These are phyloP conservation scores for Wickerhamiella galacta DNA, from an alignment of 805 yeast species.

Conservation along the genomic window DNA sequence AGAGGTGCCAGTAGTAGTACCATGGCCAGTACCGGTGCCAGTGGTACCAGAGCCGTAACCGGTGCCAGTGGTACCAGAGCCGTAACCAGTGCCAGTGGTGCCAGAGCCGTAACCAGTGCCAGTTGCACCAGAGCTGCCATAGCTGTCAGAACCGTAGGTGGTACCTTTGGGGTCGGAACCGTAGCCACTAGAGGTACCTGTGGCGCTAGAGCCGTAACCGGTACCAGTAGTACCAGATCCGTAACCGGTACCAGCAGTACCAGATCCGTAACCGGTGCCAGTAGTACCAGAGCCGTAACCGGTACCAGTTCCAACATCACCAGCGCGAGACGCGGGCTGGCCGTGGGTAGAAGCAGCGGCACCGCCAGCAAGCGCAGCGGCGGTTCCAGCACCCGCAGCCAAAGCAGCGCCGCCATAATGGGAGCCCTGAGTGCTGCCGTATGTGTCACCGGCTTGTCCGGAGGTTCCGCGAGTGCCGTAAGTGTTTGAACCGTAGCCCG, in stretches of 20 bases:
- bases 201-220: neutral
- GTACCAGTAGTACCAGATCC: neutral
- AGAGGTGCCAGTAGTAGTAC: neutral
- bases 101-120: neutral
- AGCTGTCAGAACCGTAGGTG: neutral
- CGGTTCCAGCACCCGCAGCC: no score
- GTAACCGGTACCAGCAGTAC: neutral
- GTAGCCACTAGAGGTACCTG: neutral
- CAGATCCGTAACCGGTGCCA: neutral
- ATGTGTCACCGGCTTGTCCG: neutral
- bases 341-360: neutral
- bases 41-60: neutral
- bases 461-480: neutral
- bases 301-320: neutral
- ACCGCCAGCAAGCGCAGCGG: neutral
- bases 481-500: neutral
- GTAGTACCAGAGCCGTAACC: neutral
- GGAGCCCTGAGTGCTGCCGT: neutral
- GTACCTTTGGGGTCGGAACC: neutral
- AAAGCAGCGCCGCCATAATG: no score
- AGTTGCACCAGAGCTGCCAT: neutral
- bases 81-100: neutral
- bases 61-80: neutral
- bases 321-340: neutral
- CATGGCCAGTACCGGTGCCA: neutral